Evolutionary conservation across 2,329 filamentous ascomycete genomes (phyloP), one percentile per base, ranked within the genome.

Genomic region (Fonsecaea nubica): DNA sequence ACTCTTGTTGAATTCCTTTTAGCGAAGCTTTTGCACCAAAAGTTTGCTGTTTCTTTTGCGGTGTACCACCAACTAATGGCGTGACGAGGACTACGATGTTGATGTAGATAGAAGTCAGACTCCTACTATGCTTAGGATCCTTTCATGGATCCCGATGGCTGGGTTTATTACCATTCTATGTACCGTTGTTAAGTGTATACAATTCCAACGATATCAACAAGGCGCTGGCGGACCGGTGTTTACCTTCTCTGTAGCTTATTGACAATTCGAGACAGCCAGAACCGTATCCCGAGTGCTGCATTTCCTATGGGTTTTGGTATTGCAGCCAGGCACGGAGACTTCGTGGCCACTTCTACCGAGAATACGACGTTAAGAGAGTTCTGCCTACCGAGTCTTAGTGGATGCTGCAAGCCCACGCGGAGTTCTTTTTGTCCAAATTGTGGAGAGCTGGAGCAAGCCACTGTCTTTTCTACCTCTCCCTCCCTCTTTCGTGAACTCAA

Each of bases 11-110:
- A 8, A n/a, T 40, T 48, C 38, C 30, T 4, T 38, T 50, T 10
- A 50, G 45, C 45, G 45, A 50, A 25, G 45, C 18, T 50, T 50
- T 50, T 5, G 25, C 7, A 50, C 45, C 10, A 50, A 50, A 50
- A 50, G 45, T 50, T 50, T 50, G 18, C 45, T 33, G 38, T 33
- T 53, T 18, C 21, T 53, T 50, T 30, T 53, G 25, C 10, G 18
- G 48, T 66, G 64, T 67, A 67, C 42, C 32, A 67, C 60, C 59
- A 67, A 63, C 21, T 64, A 57, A 67, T 58, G 62, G 62, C 40
- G 48, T 64, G 25, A 64, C 40, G 63, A 64, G 54, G 63, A 25
- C 30, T 53, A 67, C 45, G 64, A 63, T 55, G 38, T 67, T 50
- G 59, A 66, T 67, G 64, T 63, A 42, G 58, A 56, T 67, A 66